phyloP scores from a whole-genome alignment of 257 asterid genomes.

The Fraxinus quadrangulata region DNA sequence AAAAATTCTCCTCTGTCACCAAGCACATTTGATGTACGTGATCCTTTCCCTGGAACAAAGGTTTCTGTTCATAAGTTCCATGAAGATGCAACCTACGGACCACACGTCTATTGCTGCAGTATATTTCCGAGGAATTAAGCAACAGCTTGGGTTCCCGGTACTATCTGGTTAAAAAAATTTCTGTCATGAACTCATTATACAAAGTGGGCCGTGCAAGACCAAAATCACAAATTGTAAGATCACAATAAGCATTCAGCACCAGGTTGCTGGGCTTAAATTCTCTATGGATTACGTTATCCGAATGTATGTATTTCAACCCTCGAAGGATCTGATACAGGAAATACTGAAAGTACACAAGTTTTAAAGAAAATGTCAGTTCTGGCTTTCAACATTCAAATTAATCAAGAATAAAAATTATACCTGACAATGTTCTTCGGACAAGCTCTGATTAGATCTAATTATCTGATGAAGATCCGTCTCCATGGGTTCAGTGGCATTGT shows the following conservation, averaged over 20 bases:
- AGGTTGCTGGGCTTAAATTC: constrained; percentile 95
- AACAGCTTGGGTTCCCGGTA: constrained; percentile 92
- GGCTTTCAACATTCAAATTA: too few relatives aligned
- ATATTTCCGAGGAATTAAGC: constrained; percentile 77
- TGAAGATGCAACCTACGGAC: constrained; percentile 95
- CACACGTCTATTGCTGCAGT: constrained; percentile 86
- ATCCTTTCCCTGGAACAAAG: constrained; percentile 86
- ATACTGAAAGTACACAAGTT: constrained; percentile 52
- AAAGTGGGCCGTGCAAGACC: constrained; percentile 85
- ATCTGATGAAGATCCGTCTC: constrained; percentile 98
- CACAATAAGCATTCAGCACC: constrained; percentile 78
- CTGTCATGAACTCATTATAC: constrained; percentile 89
- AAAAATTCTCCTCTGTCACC: constrained; percentile 53
- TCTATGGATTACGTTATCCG: constrained; percentile 84
- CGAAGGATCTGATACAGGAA: constrained; percentile 89
- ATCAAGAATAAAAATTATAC: constrained; percentile 32
- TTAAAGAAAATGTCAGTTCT: constrained; percentile 13
- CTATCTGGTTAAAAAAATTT: constrained; percentile 93
- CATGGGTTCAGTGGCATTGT: constrained; percentile 76
- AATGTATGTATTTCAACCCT: constrained; percentile 87
- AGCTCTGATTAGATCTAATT: constrained; percentile 80
- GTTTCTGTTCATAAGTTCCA: constrained; percentile 96
- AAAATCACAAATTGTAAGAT: constrained; percentile 88
- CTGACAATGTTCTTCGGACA: constrained; percentile 94
- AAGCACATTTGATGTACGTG: constrained; percentile 92